These are phyloP conservation scores for Pugionium dolabratum DNA, from an alignment of 345 rosid species.

Conservation along the genomic window DNA sequence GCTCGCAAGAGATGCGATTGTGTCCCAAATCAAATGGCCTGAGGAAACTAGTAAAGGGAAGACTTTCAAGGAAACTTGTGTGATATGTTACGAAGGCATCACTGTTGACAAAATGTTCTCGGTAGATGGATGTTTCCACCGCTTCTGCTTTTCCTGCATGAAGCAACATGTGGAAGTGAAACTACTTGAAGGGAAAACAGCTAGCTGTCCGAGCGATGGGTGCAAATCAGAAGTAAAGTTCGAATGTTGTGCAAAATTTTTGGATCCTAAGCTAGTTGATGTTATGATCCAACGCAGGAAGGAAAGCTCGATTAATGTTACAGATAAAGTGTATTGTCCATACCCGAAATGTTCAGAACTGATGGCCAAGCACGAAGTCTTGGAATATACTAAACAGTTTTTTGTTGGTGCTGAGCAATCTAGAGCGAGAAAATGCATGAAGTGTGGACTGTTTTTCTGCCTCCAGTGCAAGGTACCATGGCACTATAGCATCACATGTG, in stretches of 20 bases:
- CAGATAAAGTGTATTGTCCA: slow-evolving; percentile 78
- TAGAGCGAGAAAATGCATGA: slow-evolving; percentile 62
- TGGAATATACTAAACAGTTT: slow-evolving; percentile 43
- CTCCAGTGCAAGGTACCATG: slow-evolving; percentile 77
- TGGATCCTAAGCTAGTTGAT: slow-evolving; percentile 63
- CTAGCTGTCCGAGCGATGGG: slow-evolving; percentile 71
- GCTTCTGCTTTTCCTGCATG: slow-evolving; percentile 83
- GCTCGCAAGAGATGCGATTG: slow-evolving; percentile 73
- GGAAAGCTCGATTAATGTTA: slow-evolving; percentile 62
- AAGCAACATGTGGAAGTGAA: slow-evolving; percentile 77
- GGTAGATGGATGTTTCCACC: slow-evolving; percentile 67
- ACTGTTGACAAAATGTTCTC: slow-evolving; percentile 55
- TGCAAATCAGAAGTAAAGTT: slow-evolving; percentile 61
- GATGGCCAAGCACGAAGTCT: slow-evolving; percentile 59
- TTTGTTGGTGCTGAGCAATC: slow-evolving; percentile 34
- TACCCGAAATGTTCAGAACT: slow-evolving; percentile 75
- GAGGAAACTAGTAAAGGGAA: slow-evolving; percentile 48
- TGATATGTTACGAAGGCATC: slow-evolving; percentile 68
- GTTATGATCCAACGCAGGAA: slow-evolving; percentile 55
- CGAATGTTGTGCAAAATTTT: slow-evolving; percentile 54
- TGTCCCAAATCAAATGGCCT: slow-evolving; percentile 61
- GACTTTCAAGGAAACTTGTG: slow-evolving; percentile 61
- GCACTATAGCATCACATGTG: slow-evolving; percentile 59
- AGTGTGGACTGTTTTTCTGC: slow-evolving; percentile 60
- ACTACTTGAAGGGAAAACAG: slow-evolving; percentile 60